phyloP scores from a whole-genome alignment of 257 asterid species.

The Lantana camara region DNA sequence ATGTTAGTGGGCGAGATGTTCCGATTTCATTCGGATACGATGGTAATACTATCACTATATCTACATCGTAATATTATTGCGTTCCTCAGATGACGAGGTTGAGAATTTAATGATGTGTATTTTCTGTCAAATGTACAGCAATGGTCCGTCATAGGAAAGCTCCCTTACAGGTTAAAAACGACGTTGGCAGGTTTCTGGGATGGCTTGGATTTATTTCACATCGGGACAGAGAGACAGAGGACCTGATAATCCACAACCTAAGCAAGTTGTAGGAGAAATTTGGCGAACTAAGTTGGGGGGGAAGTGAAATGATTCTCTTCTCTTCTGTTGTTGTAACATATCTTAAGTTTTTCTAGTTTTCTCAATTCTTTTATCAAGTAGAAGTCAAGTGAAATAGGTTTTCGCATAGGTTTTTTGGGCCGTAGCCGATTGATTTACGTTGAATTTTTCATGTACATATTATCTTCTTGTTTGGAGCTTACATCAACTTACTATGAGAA shows the following conservation, averaged over 20 bases:
- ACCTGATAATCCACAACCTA: slow-evolving; percentile 74
- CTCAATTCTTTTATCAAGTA: background rate
- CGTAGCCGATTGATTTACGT: background rate
- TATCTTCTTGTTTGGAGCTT: background rate
- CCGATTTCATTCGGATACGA: slow-evolving; percentile 51
- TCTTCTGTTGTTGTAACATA: background rate
- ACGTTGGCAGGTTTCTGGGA: slow-evolving; percentile 65
- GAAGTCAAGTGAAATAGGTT: background rate
- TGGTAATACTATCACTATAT: slow-evolving; percentile 42
- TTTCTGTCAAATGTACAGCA: slow-evolving; percentile 37
- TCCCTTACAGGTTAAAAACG: slow-evolving; percentile 67
- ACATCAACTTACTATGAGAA: background rate
- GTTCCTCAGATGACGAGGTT: background rate
- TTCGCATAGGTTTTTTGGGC: background rate
- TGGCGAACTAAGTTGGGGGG: slow-evolving; percentile 69
- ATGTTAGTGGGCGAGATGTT: slow-evolving; percentile 75
- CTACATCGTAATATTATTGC: background rate
- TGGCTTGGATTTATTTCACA: slow-evolving; percentile 72
- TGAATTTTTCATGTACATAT: background rate
- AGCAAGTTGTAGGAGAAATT: slow-evolving; percentile 62
- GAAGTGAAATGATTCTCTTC: too few relatives aligned
- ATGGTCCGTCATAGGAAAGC: slow-evolving; percentile 73
- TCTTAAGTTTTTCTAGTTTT: background rate
- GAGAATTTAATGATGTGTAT: background rate
- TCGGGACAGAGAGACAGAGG: slow-evolving; percentile 89